Conservation (phyloP, 2,329 filamentous ascomycete genomes). For the Simplicillium sp. region DNA sequence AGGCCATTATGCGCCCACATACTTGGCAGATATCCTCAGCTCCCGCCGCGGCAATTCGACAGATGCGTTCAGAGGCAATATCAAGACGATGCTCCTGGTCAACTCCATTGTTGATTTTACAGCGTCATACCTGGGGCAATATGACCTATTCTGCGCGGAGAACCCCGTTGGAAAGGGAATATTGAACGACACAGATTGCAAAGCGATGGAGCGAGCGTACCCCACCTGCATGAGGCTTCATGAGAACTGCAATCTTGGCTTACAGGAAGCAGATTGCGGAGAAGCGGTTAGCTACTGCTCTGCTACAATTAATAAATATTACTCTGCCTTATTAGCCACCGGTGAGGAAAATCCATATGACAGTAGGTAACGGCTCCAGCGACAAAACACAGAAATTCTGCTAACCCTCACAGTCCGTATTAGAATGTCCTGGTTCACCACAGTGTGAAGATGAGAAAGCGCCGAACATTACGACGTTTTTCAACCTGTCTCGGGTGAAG, state of each 20-base stretch:
- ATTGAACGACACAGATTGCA: conserved; percentile 10
- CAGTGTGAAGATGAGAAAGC: conserved; percentile 7
- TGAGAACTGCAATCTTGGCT: conserved; percentile 69
- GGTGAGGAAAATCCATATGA: conserved; percentile 33
- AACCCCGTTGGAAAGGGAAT: conserved; percentile 7
- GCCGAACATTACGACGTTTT: conserved; percentile 13
- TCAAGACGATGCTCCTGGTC: conserved; percentile 34
- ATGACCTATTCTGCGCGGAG: conserved; percentile 10
- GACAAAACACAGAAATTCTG: conserved; percentile 25
- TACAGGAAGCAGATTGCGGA: conserved; percentile 73
- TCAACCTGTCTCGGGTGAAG: conserved; percentile 12
- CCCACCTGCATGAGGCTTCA: conserved; percentile 32
- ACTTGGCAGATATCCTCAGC: conserved; percentile 9
- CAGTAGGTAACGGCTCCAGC: conserved; percentile 22
- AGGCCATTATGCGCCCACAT: conserved; percentile 26
- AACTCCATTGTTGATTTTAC: conserved; percentile 9
- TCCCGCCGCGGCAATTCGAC: conserved; percentile 5
- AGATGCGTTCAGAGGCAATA: conserved; percentile 46
- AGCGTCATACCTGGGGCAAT: conserved; percentile 4
- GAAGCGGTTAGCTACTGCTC: conserved; percentile 19
- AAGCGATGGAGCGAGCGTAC: conserved; percentile 24
- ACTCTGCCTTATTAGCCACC: conserved; percentile 26
- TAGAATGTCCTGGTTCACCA: conserved; percentile 5
- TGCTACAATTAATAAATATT: conserved; percentile 25
- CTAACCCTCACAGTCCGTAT: conserved; percentile 16